Evolutionary conservation across 108 stramenopile species (phyloP), one percentile per base, ranked within the genome.

Genomic region (Pseudonitzschia multiseries): DNA sequence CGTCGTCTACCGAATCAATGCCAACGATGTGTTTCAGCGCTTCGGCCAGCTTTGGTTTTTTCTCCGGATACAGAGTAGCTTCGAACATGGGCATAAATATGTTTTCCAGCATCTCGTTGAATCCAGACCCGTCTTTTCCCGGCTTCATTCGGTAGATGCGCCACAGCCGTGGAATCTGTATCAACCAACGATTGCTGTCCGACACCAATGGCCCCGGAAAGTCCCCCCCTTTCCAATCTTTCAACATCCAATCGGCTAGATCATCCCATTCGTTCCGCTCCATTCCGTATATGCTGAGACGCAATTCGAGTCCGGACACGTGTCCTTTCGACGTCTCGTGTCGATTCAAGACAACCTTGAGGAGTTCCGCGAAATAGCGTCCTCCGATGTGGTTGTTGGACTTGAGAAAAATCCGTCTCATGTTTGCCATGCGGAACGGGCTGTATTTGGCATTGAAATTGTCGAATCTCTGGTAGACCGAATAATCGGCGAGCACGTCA

Each of bases 401-500:
- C 83, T 99, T 99, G 41, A 99, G 84, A 73, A 99, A 99, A 24
- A 99, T 99, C 63, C 97, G 93, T n/a, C 99, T 59, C 92, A 99
- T 92, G 52, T 97, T 92, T 13, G 93, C 93, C 89, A 98, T 90
- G 0, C 96, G 90, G 50, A 98, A 97, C 9, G 99, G 99, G 69
- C 95, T 96, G 84, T 99, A 99, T 79, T 99, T 99, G 51, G 84
- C 74, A 83, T 99, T 99, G 84, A 99, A 99, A 62, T 99, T 97
- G 77, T 99, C 99, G 82, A 99, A 99, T 42, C 98, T 81, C 59
- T 98, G 98, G 81, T 99, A 99, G 22, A 94, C 91, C 15, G 95
- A 96, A 79, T 99, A 97, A 85, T 97, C 97, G 29, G 99, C 98
- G 70, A 99, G 84, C 63, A 99, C 99, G 80, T 98, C 92, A 71